These are phyloP conservation scores for Tolypocladium album DNA, from an alignment of 2,329 filamentous ascomycete genomes.

Conservation along the genomic window DNA sequence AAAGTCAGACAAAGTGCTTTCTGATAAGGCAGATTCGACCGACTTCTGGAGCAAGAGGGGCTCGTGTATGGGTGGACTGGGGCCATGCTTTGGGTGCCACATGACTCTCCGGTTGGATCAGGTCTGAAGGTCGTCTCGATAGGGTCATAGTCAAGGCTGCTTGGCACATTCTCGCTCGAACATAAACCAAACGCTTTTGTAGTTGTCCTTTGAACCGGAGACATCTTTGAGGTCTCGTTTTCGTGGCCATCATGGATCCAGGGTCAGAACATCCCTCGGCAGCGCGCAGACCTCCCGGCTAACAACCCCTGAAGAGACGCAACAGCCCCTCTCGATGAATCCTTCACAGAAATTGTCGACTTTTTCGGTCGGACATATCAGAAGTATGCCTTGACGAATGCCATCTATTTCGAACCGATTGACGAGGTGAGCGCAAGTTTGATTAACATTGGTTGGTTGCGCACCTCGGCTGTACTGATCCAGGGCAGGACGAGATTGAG, in stretches of 20 bases:
- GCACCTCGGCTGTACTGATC: conserved; percentile 1
- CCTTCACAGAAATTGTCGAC: conserved; percentile 46
- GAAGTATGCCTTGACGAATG: conserved; percentile 52
- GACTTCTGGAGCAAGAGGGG: conserved; percentile 14
- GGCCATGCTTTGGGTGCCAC: conserved; percentile 20
- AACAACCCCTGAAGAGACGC: conserved; percentile 27
- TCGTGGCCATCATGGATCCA: conserved; percentile 13
- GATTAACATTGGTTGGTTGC: background rate
- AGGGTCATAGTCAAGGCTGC: background rate
- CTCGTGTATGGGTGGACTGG: conserved; percentile 17
- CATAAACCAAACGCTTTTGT: background rate
- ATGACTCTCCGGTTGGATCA: conserved; percentile 12
- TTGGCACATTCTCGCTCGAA: background rate
- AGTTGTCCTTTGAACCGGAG: background rate
- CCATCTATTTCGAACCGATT: conserved; percentile 56
- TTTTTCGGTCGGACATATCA: conserved; percentile 58
- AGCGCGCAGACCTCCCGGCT: conserved; percentile 7
- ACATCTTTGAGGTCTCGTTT: background rate
- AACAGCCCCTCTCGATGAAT: conserved; percentile 44
- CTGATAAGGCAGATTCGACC: conserved; percentile 12
- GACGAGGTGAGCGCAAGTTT: conserved; percentile 48
- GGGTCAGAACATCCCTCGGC: conserved; percentile 16
- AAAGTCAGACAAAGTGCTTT: background rate
- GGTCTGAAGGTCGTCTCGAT: background rate
- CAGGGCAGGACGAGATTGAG: conserved; percentile 51